A percentile compares a stretch with the other conserved stretches of the same genome.
These are phyloP conservation scores for Gentiana macrophylla DNA, from an alignment of 257 asterid species.

Conservation along the genomic window DNA sequence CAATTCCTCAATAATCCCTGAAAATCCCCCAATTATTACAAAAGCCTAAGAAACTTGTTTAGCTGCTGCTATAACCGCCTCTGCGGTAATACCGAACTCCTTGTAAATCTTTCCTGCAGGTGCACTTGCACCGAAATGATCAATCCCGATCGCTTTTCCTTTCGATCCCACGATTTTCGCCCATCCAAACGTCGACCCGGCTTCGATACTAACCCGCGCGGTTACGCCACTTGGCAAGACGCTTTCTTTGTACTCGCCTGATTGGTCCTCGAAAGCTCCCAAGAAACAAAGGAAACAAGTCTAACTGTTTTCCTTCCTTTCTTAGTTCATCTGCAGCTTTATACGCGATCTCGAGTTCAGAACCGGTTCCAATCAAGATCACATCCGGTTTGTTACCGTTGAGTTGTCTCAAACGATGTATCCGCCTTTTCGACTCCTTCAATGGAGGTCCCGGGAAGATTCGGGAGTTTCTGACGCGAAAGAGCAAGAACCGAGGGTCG, in stretches of 20 bases:
- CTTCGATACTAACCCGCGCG: constrained; percentile 77
- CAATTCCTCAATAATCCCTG: constrained; percentile 20
- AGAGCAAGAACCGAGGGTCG: constrained; percentile 66
- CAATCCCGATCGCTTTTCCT: constrained; percentile 68
- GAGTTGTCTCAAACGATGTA: constrained; percentile 47
- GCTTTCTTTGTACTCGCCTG: constrained; percentile 68
- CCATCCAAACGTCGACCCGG: constrained; percentile 80
- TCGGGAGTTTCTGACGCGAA: constrained; percentile 53
- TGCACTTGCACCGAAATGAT: constrained; percentile 66
- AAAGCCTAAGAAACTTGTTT: constrained; percentile 38
- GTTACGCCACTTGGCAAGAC: constrained; percentile 50
- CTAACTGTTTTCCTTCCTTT: constrained; percentile 65
- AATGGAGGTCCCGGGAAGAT: constrained; percentile 54
- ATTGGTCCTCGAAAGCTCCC: constrained; percentile 79
- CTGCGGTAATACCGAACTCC: constrained; percentile 57
- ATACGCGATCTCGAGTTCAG: constrained; percentile 62
- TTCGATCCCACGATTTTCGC: constrained; percentile 43
- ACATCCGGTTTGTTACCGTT: constrained; percentile 51
- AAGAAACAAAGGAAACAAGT: constrained; percentile 68
- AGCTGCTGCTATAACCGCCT: constrained; percentile 73
- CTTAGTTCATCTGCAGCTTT: constrained; percentile 62
- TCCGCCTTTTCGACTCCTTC: constrained; percentile 70
- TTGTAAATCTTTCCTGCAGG: constrained; percentile 48
- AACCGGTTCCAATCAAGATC: constrained; percentile 58
- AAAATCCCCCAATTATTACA: constrained; percentile 5